Base-by-base conservation (phyloP, 345 rosid genomes). In the Hypericum perforatum region DNA sequence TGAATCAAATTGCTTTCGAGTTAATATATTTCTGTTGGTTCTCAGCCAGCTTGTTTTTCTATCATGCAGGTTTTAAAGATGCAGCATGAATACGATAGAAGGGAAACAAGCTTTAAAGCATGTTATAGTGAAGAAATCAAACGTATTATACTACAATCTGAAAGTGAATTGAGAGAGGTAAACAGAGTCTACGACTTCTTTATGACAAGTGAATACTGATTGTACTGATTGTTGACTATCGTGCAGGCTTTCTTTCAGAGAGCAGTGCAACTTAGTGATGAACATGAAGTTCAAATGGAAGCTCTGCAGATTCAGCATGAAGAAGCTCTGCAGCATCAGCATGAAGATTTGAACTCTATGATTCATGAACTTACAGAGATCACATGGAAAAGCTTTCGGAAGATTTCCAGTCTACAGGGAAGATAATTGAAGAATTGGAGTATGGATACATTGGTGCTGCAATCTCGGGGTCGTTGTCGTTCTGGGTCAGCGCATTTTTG, bases 91-190 rank as follows among this genome's bases (percentile, higher is more conserved):
- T 64, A 74, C 63, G 77, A 76, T 50, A 73, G 42, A 58, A 79
- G 55, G 78, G 95, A 81, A 67, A 63, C 69, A 60, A 72, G 62
- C 67, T 74, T 88, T 59, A 83, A 74, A 75, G 74, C 81, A 49
- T 57, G 69, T 43, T 80, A 78, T 55, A 64, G 49, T 51, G 88
- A 85, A 67, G 90, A 88, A 67, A 55, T 82, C 63, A 83, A 78
- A 64, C 78, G 68, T 59, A 49, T 63, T 61, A 77, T 87, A 69
- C 66, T 85, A 66, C 72, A 73, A 62, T 86, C 94, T 58, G 95
- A 85, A 73, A 72, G 67, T 53, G 94, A 85, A 59, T 37, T 74
- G 57, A 78, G 74, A 72, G 86, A 83, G 92, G 92, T 83, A 50
- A 29, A 8, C 50, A 56, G 39, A 37, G 37, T 54, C 52, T 41